phyloP scores from a whole-genome alignment of 2,329 filamentous ascomycete species.

The Biscogniauxia mediterranea region DNA sequence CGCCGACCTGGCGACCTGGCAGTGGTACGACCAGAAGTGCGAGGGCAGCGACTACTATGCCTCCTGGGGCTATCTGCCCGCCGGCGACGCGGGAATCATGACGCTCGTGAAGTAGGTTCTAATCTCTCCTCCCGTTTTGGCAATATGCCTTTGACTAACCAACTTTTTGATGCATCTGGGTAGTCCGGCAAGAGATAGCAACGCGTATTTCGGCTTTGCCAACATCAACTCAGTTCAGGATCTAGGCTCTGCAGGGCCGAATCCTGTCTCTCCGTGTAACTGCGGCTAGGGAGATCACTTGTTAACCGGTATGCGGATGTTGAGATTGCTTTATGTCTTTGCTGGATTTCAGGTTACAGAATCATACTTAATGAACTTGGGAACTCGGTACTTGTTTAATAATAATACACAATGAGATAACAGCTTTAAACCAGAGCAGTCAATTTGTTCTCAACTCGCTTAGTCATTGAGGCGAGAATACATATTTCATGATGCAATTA shows the following conservation, averaged over 20 bases:
- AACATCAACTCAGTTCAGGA: constrained; percentile 13
- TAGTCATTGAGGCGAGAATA: neutral
- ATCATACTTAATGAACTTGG: too few species aligned
- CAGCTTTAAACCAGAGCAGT: too few species aligned
- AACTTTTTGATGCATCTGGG: neutral
- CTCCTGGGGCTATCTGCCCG: constrained; percentile 22
- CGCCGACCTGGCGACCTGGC: constrained; percentile 13
- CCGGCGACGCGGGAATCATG: constrained; percentile 22
- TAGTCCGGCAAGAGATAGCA: constrained; percentile 14
- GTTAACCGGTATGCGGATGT: neutral
- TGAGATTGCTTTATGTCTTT: neutral
- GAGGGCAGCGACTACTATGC: constrained; percentile 14
- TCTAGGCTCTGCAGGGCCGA: constrained; percentile 15
- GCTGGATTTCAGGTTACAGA: too few species aligned
- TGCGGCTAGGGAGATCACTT: constrained; percentile 7
- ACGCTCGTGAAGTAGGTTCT: constrained; percentile 22
- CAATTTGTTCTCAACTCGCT: too few species aligned
- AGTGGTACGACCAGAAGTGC: constrained; percentile 20
- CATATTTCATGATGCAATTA: constrained; percentile 5
- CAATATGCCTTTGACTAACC: neutral
- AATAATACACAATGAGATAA: too few species aligned
- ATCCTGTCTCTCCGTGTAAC: constrained; percentile 10
- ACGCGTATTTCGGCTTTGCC: constrained; percentile 21
- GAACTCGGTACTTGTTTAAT: too few species aligned
- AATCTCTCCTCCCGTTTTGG: neutral